phyloP scores from a whole-genome alignment of 2,329 filamentous ascomycete species.

The Fusarium begoniae region DNA sequence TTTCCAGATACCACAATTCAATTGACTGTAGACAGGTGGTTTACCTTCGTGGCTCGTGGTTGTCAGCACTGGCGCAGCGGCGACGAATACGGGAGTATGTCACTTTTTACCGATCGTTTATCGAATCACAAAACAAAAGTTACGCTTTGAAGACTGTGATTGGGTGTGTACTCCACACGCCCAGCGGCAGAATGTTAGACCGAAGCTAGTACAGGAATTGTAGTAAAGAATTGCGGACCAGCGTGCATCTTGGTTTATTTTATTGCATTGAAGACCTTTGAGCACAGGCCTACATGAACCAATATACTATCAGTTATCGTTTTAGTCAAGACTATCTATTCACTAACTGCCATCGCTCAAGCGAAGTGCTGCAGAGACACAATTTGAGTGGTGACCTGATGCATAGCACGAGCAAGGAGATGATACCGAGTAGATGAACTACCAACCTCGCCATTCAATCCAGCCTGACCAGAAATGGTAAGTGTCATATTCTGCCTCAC shows the following conservation, averaged over 20 bases:
- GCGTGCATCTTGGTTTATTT: too few species aligned
- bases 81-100: not conserved
- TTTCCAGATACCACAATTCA: rapidly evolving
- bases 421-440: not conserved
- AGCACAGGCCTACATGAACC: too few species aligned
- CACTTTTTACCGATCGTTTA: not conserved
- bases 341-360: rapidly evolving
- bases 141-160: not conserved
- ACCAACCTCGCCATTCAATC: not conserved
- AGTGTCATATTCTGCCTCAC: not conserved
- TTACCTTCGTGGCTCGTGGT: not conserved
- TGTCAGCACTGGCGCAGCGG: not conserved
- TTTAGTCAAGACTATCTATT: rapidly evolving
- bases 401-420: not conserved
- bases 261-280: too few species aligned
- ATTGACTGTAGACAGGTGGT: rapidly evolving
- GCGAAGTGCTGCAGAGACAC: not conserved
- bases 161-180: not conserved
- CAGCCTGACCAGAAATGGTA: rapidly evolving
- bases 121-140: not conserved
- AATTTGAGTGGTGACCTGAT: not conserved
- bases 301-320: rapidly evolving
- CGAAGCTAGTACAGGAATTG: not conserved
- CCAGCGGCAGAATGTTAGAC: not conserved
- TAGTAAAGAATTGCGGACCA: not conserved